Percentiles rank a stretch among this genome's conserved stretches.
Evolutionary conservation across 257 asterid species (phyloP).

Genomic region (Eustoma russellianum): DNA sequence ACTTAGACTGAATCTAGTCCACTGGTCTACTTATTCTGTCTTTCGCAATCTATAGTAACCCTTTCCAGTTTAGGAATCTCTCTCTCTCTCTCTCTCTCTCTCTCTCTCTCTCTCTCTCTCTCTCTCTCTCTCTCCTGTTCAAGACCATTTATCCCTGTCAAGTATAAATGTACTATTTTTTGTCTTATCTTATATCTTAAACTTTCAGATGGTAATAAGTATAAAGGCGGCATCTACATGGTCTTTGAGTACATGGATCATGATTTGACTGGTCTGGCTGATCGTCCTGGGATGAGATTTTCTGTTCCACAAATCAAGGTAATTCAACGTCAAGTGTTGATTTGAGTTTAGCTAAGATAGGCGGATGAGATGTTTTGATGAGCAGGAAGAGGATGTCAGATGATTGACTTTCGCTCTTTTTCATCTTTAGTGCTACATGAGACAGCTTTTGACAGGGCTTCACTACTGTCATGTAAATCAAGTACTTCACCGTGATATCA

Average conservation of each 20-base stretch:
- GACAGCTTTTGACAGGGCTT: slow-evolving; percentile 87
- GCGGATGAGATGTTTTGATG: not conserved
- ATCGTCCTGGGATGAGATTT: slow-evolving; percentile 87
- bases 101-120: too few species aligned
- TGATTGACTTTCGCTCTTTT: slow-evolving; percentile 29
- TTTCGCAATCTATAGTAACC: too few species aligned
- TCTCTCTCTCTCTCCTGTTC: not conserved
- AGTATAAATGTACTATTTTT: not conserved
- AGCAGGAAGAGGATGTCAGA: slow-evolving; percentile 23
- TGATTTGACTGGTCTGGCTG: slow-evolving; percentile 87
- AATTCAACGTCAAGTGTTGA: slow-evolving; percentile 12
- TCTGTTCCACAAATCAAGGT: slow-evolving; percentile 87
- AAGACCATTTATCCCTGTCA: not conserved
- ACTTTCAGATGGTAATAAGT: slow-evolving; percentile 69
- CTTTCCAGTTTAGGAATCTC: not conserved
- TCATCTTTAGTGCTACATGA: slow-evolving; percentile 75
- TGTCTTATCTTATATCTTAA: slow-evolving; percentile 8
- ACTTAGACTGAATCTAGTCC: not conserved
- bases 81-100: too few species aligned
- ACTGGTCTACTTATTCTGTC: not conserved
- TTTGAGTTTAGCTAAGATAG: slow-evolving; percentile 16
- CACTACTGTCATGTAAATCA: slow-evolving; percentile 93
- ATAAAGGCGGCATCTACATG: slow-evolving; percentile 87
- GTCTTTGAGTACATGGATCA: slow-evolving; percentile 97
- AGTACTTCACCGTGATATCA: slow-evolving; percentile 91